Evolutionary conservation across 306 rosid species (phyloP), one percentile per base, ranked within the genome.

Genomic region (Quercus suber): DNA sequence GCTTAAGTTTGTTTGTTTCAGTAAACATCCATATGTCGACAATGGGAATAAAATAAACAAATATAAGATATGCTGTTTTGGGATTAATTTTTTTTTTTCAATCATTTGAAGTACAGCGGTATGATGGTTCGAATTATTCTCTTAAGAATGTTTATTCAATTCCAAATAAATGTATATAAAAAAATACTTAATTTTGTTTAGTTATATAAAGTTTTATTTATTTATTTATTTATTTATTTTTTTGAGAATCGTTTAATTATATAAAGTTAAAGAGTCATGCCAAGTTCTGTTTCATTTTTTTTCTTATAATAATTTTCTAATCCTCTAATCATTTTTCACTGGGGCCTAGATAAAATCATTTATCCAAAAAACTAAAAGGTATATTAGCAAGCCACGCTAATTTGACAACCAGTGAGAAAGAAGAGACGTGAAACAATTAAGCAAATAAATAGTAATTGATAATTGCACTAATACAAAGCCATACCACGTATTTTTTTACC

Each of bases 241-340:
- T 23, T 23, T 23, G 23, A 23, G 23, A 23, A 23, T 23, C 23
- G 23, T 23, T 23, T 41, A 41, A 41, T 17, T 31, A 6, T 3
- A 7, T 18, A 33, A 67, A 67, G 13, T 33, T 67, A 33, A 33
- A 19, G 13, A 33, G 35, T n/a, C 45, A 67, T 43, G 45, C 49
- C 49, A 12, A 41, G 30, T 14, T 14, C 43, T 0, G 69, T 28
- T 28, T 19, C 69, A 27, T 28, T 61, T 13, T 61, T 55, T 73
- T 37, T 33, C 27, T 13, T 76, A 41, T 33, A 33, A 20, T 70
- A 52, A 25, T 76, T 25, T 81, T 55, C 18, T 51, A 56, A 28
- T 69, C 75, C 63, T 51, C 53, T 74, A 20, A 23, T 76, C 80
- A 73, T 65, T 77, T 77, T 71, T 70, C 63, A 10, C 37, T 57